A percentile compares a stretch with the other conserved stretches of the same genome.
Evolutionary conservation across 768 basidiomycete species (phyloP).

Genomic region (Kwoniella sp.): DNA sequence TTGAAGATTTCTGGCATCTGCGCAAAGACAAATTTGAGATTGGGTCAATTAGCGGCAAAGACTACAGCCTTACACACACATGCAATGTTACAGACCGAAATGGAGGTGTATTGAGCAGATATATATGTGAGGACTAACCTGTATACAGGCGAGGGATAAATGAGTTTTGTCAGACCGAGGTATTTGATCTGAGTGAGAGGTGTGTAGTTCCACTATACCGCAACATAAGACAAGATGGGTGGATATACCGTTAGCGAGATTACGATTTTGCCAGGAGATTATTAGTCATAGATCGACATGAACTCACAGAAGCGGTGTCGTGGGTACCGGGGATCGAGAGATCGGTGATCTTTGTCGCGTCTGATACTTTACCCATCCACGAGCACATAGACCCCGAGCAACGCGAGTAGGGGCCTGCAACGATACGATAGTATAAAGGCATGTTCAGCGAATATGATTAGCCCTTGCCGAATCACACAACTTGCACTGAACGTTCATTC

Average conservation of each 20-base stretch:
- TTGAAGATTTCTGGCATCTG: slow-evolving; percentile 9
- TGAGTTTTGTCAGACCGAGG: slow-evolving; percentile 9
- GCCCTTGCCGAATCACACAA: no score
- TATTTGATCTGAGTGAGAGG: slow-evolving; percentile 15
- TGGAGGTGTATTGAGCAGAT: no score
- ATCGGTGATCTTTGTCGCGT: slow-evolving; percentile 14
- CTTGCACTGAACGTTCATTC: no score
- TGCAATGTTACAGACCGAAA: no score
- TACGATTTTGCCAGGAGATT: no score
- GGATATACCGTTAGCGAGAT: no score
- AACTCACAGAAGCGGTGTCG: slow-evolving; percentile 22
- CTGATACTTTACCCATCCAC: slow-evolving; percentile 19
- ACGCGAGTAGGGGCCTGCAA: slow-evolving; percentile 12
- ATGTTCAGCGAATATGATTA: no score
- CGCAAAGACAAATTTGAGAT: neutral
- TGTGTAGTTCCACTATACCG: slow-evolving; percentile 23
- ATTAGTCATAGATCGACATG: no score
- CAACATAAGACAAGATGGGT: no score
- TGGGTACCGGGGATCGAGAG: slow-evolving; percentile 23
- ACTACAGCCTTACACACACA: no score
- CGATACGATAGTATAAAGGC: neutral
- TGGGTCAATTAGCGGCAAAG: no score
- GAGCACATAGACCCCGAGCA: slow-evolving; percentile 13
- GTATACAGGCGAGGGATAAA: slow-evolving; percentile 16
- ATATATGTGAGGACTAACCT: neutral